These are phyloP conservation scores for Chlorella vulgaris DNA, from an alignment of 139 green algal genomes.

Conservation along the genomic window DNA sequence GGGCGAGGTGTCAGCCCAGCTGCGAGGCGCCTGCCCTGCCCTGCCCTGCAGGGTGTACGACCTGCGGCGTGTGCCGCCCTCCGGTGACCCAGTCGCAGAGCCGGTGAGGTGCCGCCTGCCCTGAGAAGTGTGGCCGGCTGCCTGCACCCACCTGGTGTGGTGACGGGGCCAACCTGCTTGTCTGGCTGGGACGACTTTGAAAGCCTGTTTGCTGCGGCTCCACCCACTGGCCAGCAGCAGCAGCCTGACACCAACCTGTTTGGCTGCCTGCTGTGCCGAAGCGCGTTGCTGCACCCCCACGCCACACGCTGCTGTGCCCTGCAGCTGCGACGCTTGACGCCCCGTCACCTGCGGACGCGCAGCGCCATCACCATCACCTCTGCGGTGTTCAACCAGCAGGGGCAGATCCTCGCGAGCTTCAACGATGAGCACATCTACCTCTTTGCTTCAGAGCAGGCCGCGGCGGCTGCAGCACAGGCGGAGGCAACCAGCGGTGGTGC, in stretches of 20 bases:
- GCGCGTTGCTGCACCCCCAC: neutral
- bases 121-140: too few relatives aligned
- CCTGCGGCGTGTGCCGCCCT: constrained; percentile 11
- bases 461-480: neutral
- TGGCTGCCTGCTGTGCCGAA: neutral
- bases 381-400: constrained; percentile 35
- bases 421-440: constrained; percentile 52
- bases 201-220: too few relatives aligned
- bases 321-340: constrained; percentile 41
- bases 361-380: constrained; percentile 39
- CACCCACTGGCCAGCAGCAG: too few relatives aligned
- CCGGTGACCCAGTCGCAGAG: neutral
- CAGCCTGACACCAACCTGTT: too few relatives aligned
- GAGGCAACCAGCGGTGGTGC: neutral
- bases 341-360: constrained; percentile 25
- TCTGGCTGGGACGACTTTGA: too few relatives aligned
- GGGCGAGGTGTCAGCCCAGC: too few relatives aligned
- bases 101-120: too few relatives aligned
- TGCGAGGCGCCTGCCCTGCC: too few relatives aligned
- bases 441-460: constrained; percentile 25
- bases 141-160: neutral
- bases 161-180: too few relatives aligned
- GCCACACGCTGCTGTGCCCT: neutral
- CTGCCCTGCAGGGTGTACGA: constrained; percentile 27
- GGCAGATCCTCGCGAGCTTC: constrained; percentile 48